Percentiles rank a stretch among this genome's conserved stretches.
phyloP scores from a whole-genome alignment of 306 rosid genomes.

The Ziziphus jujuba region DNA sequence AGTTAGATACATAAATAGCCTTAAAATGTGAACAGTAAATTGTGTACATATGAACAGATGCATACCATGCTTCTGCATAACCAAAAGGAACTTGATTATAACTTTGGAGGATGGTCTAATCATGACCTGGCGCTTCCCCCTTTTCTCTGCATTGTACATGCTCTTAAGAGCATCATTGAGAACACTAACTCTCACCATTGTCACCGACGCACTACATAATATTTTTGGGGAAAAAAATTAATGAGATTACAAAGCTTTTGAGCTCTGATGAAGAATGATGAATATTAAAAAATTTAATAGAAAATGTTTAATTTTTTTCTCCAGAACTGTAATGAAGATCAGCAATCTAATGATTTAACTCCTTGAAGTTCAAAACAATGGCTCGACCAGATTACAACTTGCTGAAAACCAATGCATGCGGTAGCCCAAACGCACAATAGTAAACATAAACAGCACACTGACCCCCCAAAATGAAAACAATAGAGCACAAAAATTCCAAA shows the following conservation, averaged over 20 bases:
- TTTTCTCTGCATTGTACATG: conserved; percentile 53
- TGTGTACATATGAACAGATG: neutral
- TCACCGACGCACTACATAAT: conserved; percentile 6
- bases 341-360: no score
- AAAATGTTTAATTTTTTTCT: neutral
- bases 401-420: no score
- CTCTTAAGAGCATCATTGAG: conserved; percentile 46
- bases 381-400: no score
- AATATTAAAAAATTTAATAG: neutral
- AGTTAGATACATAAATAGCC: neutral
- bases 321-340: no score
- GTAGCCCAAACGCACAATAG: no score
- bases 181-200: conserved; percentile 45
- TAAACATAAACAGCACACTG: no score
- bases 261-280: neutral
- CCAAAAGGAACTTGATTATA: conserved; percentile 44
- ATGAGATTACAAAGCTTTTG: no score
- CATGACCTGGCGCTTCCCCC: conserved; percentile 45
- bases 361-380: no score
- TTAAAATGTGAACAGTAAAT: neutral
- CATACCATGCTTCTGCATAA: conserved; percentile 60
- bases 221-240: neutral
- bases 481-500: no score
- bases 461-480: no score
- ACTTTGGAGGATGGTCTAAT: conserved; percentile 48